Conservation (phyloP, 495 filamentous ascomycete genomes). For the Chaetomium tenue region DNA sequence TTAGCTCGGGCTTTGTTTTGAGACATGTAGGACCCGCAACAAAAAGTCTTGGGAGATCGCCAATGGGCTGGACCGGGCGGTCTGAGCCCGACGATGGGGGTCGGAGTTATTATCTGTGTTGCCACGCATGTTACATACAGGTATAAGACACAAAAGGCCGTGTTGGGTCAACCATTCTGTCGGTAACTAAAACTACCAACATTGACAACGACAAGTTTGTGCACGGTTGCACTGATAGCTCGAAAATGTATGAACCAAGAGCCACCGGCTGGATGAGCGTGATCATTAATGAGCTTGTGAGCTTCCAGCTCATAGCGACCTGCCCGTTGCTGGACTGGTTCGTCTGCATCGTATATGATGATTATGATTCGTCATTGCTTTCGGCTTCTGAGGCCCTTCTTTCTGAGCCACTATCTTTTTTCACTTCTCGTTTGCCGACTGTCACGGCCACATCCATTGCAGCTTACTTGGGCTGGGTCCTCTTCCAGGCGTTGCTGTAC, state of each 20-base stretch:
- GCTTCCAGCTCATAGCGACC: not conserved
- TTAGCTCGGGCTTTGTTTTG: not conserved
- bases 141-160: not conserved
- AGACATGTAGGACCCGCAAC: not conserved
- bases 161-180: not conserved
- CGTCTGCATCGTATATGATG: not conserved
- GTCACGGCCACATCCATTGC: constrained; percentile 3
- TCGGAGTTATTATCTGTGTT: not conserved
- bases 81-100: not conserved
- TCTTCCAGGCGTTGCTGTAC: not conserved
- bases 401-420: not conserved
- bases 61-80: not conserved
- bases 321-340: not conserved
- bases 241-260: constrained; percentile 1
- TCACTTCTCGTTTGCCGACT: not conserved
- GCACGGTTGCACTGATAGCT: too few relatives aligned
- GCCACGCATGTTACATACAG: not conserved
- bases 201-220: not conserved
- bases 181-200: not conserved
- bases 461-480: not conserved
- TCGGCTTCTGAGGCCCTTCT: not conserved
- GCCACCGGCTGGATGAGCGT: not conserved
- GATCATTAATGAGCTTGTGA: not conserved
- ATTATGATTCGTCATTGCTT: not conserved
- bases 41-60: not conserved